Evolutionary conservation across 305 asterid genomes (phyloP).

Genomic region (Ajuga reptans): DNA sequence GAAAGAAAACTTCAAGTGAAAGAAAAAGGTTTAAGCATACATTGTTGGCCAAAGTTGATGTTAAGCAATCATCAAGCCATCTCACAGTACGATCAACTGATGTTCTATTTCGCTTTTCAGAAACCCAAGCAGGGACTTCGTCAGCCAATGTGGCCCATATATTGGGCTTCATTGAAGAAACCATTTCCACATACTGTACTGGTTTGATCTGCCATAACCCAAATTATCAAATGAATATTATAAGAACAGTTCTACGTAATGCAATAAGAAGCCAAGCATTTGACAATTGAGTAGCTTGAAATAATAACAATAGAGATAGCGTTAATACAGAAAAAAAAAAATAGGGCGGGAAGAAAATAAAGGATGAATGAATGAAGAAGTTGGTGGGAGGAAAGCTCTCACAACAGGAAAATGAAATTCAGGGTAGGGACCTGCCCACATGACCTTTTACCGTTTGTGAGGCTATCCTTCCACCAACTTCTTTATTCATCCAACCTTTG

Average conservation of each 20-base stretch:
- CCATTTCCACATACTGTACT: slow-evolving; percentile 52
- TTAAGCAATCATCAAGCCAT: slow-evolving; percentile 85
- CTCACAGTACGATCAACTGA: slow-evolving; percentile 73
- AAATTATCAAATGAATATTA: neutral
- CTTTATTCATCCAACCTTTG: neutral
- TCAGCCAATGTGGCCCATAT: slow-evolving; percentile 77
- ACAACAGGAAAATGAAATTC: neutral
- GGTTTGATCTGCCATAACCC: slow-evolving; percentile 53
- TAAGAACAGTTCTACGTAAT: neutral
- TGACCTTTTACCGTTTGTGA: neutral
- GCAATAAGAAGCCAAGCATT: neutral
- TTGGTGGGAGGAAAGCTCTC: neutral
- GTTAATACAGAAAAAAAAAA: too few species aligned
- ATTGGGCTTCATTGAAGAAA: slow-evolving; percentile 71
- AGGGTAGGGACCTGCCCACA: neutral
- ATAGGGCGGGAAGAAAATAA: neutral
- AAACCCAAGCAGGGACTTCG: slow-evolving; percentile 92
- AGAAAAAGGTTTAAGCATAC: slow-evolving; percentile 20
- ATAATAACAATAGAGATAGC: neutral
- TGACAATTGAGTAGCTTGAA: neutral
- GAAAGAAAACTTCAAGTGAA: neutral
- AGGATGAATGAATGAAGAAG: neutral
- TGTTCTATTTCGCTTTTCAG: slow-evolving; percentile 61
- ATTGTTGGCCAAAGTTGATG: slow-evolving; percentile 23
- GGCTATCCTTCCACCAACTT: neutral